Conservation (phyloP, 2,329 filamentous ascomycete species). For the Escovopsis sp. region DNA sequence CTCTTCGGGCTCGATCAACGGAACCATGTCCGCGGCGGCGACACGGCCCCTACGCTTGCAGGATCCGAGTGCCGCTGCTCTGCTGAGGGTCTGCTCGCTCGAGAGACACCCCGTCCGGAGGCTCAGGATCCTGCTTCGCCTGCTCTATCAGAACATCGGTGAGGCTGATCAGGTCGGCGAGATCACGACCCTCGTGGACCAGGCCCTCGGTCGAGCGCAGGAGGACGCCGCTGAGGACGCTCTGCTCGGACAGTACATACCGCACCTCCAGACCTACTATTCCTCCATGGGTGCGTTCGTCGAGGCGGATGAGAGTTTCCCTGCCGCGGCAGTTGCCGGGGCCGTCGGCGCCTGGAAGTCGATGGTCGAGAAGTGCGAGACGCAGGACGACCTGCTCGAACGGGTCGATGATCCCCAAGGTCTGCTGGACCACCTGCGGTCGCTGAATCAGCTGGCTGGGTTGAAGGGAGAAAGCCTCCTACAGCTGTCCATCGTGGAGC, state of each 20-base stretch:
- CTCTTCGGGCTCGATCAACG: slow-evolving; percentile 17
- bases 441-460: slow-evolving; percentile 35
- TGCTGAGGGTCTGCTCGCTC: slow-evolving; percentile 34
- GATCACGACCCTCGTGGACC: slow-evolving; percentile 25
- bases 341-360: slow-evolving; percentile 30
- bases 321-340: slow-evolving; percentile 17
- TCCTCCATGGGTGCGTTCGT: slow-evolving; percentile 29
- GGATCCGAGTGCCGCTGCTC: slow-evolving; percentile 29
- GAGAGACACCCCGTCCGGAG: slow-evolving; percentile 38
- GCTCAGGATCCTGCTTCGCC: slow-evolving; percentile 34
- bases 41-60: slow-evolving; percentile 24
- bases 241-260: slow-evolving; percentile 28
- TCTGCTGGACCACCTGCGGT: slow-evolving; percentile 34
- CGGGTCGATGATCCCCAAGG: slow-evolving; percentile 34
- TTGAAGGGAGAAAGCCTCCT: slow-evolving; percentile 34
- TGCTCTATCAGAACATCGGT: slow-evolving; percentile 35
- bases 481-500: slow-evolving; percentile 31
- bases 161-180: slow-evolving; percentile 23
- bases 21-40: slow-evolving; percentile 12
- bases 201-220: slow-evolving; percentile 21
- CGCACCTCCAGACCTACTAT: slow-evolving; percentile 33
- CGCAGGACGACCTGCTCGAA: slow-evolving; percentile 25
- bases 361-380: slow-evolving; percentile 24
- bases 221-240: slow-evolving; percentile 30
- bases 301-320: slow-evolving; percentile 18